Evolutionary conservation across 768 basidiomycete species (phyloP).

Genomic region (Calocera cornea): DNA sequence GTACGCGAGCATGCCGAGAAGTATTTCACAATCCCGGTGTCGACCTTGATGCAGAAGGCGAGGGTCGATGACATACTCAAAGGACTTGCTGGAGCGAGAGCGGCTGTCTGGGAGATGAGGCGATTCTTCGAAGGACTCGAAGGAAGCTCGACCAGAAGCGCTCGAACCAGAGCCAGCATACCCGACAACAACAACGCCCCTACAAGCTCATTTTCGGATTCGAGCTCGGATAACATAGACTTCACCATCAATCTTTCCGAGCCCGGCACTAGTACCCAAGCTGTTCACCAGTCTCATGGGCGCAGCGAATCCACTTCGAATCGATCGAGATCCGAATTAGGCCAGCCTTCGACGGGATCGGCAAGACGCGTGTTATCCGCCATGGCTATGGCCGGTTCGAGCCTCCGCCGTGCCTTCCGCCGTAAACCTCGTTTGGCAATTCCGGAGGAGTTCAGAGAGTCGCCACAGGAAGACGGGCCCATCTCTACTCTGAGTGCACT

Average conservation of each 20-base stretch:
- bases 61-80: not conserved
- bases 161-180: not conserved
- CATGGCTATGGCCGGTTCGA: not conserved
- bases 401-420: not conserved
- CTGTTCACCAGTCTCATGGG: too few species aligned
- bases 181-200: not conserved
- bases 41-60: not conserved
- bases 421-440: not conserved
- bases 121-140: not conserved
- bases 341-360: not conserved
- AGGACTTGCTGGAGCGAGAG: not conserved
- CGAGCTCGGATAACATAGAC: not conserved
- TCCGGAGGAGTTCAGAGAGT: not conserved
- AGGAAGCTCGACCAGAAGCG: not conserved
- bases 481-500: not conserved
- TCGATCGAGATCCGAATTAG: not conserved
- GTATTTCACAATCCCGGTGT: not conserved
- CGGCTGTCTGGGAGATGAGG: not conserved
- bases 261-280: not conserved
- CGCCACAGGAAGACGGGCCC: not conserved
- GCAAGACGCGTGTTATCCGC: not conserved
- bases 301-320: not conserved
- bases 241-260: not conserved
- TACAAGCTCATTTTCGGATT: not conserved
- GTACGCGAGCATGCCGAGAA: not conserved